Base-by-base conservation (phyloP, 805 yeast genomes). In the Zygoascus ofunaensis region DNA sequence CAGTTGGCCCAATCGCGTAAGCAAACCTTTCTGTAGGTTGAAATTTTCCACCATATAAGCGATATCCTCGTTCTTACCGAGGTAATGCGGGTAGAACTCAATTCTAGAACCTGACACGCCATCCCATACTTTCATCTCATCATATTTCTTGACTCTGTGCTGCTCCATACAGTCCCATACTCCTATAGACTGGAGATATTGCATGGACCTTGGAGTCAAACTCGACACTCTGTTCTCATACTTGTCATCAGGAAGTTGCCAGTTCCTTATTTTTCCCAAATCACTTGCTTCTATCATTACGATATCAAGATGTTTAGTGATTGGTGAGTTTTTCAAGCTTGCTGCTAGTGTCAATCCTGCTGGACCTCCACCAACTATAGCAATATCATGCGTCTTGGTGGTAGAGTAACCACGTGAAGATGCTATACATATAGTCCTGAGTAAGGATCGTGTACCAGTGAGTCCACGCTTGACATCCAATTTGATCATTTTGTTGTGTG, bases 291-390 rank as follows among this genome's bases (percentile, higher is more conserved):
- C 98, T 21, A 92, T 72, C 41, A 92, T 65, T 0, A 79, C 74
- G 40, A 90, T 74, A 38, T 71, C 70, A 37, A 87, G 71, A 41
- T 75, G 68, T 23, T 64, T 67, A 3, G 95, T 74, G 18, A 70
- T 60, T 2, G 81, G 77, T 1, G 87, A 80, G 51, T 72, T 71
- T 59, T 84, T 55, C 46, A 90, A 64, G 0, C 94, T 94, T 0
- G 95, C 74, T 4, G 92, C 80, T 32, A 92, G 66, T 1, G 95
- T 81, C 45, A 92, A 66, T 0, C 98, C 98, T 1, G 97, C 97
- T 1, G 97, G 96, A 0, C 98, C 98, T 5, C 94, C 97, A 32
- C 98, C 98, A 32, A 92, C 83, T 43, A 92, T 83, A 5, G 86
- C 80, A 18, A 92, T 76, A 62, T 90, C 97, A 23, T 49, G 39